phyloP scores from a whole-genome alignment of 2,329 filamentous ascomycete genomes.

The Fusarium tricinctum region DNA sequence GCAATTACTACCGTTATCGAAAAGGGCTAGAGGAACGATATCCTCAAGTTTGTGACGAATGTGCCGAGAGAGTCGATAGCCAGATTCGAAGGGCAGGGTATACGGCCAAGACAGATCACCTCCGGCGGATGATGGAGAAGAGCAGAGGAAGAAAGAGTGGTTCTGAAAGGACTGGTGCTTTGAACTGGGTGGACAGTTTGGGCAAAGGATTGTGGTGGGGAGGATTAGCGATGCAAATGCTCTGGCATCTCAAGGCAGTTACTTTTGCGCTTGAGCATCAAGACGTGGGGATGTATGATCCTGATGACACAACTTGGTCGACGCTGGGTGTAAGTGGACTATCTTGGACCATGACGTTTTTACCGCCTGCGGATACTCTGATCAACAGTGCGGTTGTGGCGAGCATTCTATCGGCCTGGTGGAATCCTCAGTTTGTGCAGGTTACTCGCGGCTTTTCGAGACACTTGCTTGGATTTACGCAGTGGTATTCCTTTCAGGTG shows the following conservation, averaged over 20 bases:
- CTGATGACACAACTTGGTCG: slow-evolving; percentile 49
- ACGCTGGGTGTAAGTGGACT: slow-evolving; percentile 33
- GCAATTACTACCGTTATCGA: slow-evolving; percentile 77
- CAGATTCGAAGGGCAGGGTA: slow-evolving; percentile 81
- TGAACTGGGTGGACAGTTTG: slow-evolving; percentile 60
- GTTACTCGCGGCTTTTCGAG: slow-evolving; percentile 71
- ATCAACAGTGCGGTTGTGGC: slow-evolving; percentile 64
- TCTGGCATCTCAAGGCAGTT: slow-evolving; percentile 63
- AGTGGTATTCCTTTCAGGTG: slow-evolving; percentile 77
- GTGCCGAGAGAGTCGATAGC: slow-evolving; percentile 79
- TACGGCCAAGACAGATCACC: slow-evolving; percentile 84
- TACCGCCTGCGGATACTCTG: slow-evolving; percentile 59
- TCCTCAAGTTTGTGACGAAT: slow-evolving; percentile 87
- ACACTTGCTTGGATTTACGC: slow-evolving; percentile 71
- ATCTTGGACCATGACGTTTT: slow-evolving; percentile 37
- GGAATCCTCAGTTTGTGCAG: slow-evolving; percentile 77
- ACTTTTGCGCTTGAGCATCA: slow-evolving; percentile 46
- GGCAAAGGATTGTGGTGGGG: slow-evolving; percentile 64
- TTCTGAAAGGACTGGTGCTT: slow-evolving; percentile 51
- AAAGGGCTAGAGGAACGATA: slow-evolving; percentile 83
- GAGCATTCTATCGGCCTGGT: slow-evolving; percentile 70
- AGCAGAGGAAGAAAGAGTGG: slow-evolving; percentile 59
- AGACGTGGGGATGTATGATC: slow-evolving; percentile 53
- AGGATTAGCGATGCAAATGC: slow-evolving; percentile 61
- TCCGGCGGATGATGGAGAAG: slow-evolving; percentile 80